A percentile compares a stretch with the other conserved stretches of the same genome.
These are phyloP conservation scores for Pseudopyricularia cyperi DNA, from an alignment of 2,329 filamentous ascomycete species.

Conservation along the genomic window DNA sequence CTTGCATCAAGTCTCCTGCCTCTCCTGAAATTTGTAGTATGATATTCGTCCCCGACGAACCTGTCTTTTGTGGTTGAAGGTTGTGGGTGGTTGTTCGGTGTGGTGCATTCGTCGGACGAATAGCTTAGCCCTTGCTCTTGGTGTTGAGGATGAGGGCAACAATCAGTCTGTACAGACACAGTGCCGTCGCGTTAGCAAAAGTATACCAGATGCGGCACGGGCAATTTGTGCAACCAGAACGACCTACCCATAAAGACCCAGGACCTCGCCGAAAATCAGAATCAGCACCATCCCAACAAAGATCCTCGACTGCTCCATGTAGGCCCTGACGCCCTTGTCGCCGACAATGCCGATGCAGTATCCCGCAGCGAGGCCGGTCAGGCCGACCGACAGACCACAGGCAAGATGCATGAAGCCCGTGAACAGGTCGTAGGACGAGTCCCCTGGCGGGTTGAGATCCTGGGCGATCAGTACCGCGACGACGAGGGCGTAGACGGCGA, in stretches of 20 bases:
- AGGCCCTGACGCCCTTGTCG: slow-evolving; percentile 84
- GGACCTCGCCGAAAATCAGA: slow-evolving; percentile 93
- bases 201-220: no score
- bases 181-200: no score
- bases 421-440: slow-evolving; percentile 67
- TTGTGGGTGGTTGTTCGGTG: neutral
- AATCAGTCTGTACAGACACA: no score
- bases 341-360: slow-evolving; percentile 96
- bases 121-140: slow-evolving; percentile 55
- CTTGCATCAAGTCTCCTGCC: neutral
- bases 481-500: slow-evolving; percentile 94
- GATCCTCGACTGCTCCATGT: slow-evolving; percentile 91
- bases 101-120: neutral
- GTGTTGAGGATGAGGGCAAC: slow-evolving; percentile 90
- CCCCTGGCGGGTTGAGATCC: slow-evolving; percentile 62
- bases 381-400: slow-evolving; percentile 78
- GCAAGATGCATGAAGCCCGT: slow-evolving; percentile 90
- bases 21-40: neutral
- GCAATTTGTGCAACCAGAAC: neutral
- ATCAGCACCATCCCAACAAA: slow-evolving; percentile 99
- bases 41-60: neutral
- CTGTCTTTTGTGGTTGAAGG: neutral
- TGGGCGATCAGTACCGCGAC: slow-evolving; percentile 92
- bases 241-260: slow-evolving; percentile 87
- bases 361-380: slow-evolving; percentile 85